Evolutionary conservation across 2,329 filamentous ascomycete genomes (phyloP), one percentile per base, ranked within the genome.

Genomic region (Penicillium fuscoglaucum): DNA sequence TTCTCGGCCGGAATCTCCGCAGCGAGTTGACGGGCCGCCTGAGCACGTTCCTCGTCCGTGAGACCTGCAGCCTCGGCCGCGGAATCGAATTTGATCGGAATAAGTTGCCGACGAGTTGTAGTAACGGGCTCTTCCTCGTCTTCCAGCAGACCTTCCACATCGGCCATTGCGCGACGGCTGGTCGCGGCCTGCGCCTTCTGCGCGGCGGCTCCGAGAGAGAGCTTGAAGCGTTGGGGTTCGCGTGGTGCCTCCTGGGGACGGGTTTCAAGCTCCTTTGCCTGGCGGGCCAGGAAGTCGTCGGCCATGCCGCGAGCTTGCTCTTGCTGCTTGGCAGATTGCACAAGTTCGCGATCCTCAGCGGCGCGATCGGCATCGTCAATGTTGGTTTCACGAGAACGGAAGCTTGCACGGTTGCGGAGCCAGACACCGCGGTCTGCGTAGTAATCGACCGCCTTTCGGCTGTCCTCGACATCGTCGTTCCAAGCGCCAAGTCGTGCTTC

Each of bases 101-200:
- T 83, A 52, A 96, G 87, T 58, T 88, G 89, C 8, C 91, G 86
- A 75, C 88, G 90, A 6, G 85, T 84, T 24, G 84, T 83, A 50
- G 82, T 79, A 50, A 89, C 85, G n/a, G 80, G 80, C 62, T 95
- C 90, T 71, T 98, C 95, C 75, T 98, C 95, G 75, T 98, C 93
- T 77, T 98, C 95, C 64, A 99, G 82, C 0, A 99, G 82, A 33
- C 91, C 91, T 79, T 98, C 95, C 55, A 99, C 91, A 72, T 99
- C 95, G 57, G 92, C 92, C 61, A 96, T 88, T 0, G 91, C 96
- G 60, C 92, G 89, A 59, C 90, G 85, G 58, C 84, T 81, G 50
- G 80, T 80, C 19, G 79, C 77, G 6, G 82, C 82, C 54, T 84
- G 83, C 17, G 82, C 83, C 70, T 86, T 91, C 73, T 96, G 91